phyloP scores from a whole-genome alignment of 2,329 filamentous ascomycete genomes.

The Xylariaceae sp. region DNA sequence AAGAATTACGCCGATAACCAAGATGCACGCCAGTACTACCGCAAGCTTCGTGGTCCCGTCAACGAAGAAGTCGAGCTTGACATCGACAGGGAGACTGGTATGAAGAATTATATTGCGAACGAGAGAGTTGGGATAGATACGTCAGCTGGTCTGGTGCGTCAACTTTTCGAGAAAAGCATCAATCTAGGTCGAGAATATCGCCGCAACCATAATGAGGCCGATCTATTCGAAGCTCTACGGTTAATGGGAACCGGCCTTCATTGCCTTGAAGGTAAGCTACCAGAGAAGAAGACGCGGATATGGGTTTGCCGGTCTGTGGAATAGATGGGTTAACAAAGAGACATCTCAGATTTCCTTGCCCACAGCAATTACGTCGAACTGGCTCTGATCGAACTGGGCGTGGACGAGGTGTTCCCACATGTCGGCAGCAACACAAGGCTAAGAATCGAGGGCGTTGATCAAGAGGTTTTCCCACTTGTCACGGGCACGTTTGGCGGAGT shows the following conservation, averaged over 20 bases:
- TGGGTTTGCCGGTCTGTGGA: too few relatives aligned
- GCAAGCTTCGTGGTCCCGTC: constrained; percentile 72
- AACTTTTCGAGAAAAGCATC: constrained; percentile 68
- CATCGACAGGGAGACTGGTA: constrained; percentile 67
- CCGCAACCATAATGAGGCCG: constrained; percentile 60
- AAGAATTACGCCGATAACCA: constrained; percentile 85
- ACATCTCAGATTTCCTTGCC: constrained; percentile 68
- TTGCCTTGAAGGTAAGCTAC: constrained; percentile 64
- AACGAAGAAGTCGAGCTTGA: constrained; percentile 73
- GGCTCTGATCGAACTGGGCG: constrained; percentile 79
- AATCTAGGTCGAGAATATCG: constrained; percentile 73
- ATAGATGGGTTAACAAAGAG: constrained; percentile 12
- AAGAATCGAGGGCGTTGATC: constrained; percentile 59
- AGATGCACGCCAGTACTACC: constrained; percentile 79
- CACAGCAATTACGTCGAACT: constrained; percentile 93
- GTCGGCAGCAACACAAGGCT: constrained; percentile 72
- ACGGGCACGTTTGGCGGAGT: constrained; percentile 94
- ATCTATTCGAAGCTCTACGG: constrained; percentile 81
- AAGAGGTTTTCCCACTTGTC: constrained; percentile 70
- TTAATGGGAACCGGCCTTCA: constrained; percentile 84
- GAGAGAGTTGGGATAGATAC: constrained; percentile 74
- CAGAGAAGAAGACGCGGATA: too few relatives aligned
- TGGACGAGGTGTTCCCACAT: constrained; percentile 77
- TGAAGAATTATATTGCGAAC: constrained; percentile 95
- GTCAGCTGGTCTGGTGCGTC: constrained; percentile 70